Evolutionary conservation across 352 stramenopile species (phyloP).

Genomic region (Aphanomyces astaci): DNA sequence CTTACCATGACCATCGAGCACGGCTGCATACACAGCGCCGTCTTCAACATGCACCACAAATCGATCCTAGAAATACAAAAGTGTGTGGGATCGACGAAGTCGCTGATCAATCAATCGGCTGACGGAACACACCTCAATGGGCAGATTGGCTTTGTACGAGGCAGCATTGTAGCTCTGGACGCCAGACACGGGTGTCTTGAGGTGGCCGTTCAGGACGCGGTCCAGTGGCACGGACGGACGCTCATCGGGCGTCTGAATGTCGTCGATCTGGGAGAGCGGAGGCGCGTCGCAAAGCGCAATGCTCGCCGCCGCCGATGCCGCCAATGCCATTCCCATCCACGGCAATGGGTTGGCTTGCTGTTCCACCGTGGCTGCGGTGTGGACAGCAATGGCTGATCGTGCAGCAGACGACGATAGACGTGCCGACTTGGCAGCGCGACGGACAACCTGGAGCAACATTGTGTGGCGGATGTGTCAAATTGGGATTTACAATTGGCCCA

Average conservation of each 20-base stretch:
- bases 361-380: not conserved
- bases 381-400: not conserved
- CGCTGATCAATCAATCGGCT: not conserved
- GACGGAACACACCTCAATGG: constrained; percentile 28
- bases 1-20: constrained; percentile 86
- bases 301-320: not conserved
- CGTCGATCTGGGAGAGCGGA: not conserved
- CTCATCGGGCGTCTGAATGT: not conserved
- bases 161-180: constrained; percentile 16
- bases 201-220: not conserved
- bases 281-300: constrained; percentile 8
- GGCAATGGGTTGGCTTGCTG: not conserved
- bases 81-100: no score
- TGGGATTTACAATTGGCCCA: no score
- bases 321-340: not conserved
- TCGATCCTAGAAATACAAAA: constrained; percentile 73
- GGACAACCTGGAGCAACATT: not conserved
- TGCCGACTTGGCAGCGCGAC: not conserved
- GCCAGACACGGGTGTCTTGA: not conserved
- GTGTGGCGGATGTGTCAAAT: no score
- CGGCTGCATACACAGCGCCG: constrained; percentile 78
- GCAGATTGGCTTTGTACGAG: constrained; percentile 17
- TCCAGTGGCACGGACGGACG: not conserved
- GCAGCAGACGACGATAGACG: not conserved
- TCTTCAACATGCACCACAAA: constrained; percentile 65